Base-by-base conservation (phyloP, 2,329 filamentous ascomycete species). In the Claviceps monticola region DNA sequence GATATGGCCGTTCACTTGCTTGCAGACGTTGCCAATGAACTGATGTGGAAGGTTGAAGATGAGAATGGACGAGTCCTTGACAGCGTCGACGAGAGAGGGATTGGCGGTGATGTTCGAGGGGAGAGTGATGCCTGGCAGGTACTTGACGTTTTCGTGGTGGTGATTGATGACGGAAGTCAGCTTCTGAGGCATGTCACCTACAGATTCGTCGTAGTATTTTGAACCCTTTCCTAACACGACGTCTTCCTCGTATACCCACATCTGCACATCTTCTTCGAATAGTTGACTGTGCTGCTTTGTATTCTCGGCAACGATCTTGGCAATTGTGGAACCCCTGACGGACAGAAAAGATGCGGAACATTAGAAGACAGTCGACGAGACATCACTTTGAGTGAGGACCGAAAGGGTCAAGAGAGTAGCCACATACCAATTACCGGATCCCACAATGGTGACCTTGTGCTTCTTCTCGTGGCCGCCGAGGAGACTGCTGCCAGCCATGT, bases 191-290 rank as follows among this genome's bases (percentile, higher is more conserved):
- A 80, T 74, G 56, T 80, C 76, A 62, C 78, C 77, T 39, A 78
- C 74, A 53, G 75, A 70, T 19, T 77, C 63, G 60, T 86, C 76
- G 74, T 88, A 89, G 70, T 88, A 78, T 59, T 80, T 81, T 48
- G 86, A 91, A 56, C 78, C 75, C 61, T 83, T 76, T 13, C 86
- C 71, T 43, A 95, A 74, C 51, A 79, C 78, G 57, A 95, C 83
- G 23, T 95, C 80, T 69, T 98, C 93, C 70, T 98, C 93, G 65
- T 82, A 96, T 63, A 98, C 94, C 93, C 93, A 98, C 93, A 98
- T 97, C 70, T 95, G 88, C 50, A 98, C 89, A 56, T 88, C 75
- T 66, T 84, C 74, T 63, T 97, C 87, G 65, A 97, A 98, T 45
- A 96, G 65, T 34, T 88, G 78, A 9, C 82, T 76, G 70, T 95